Percentiles rank a stretch among this genome's conserved stretches.
These are phyloP conservation scores for Nicotiana tomentosiformis DNA, from an alignment of 257 asterid genomes.

Conservation along the genomic window DNA sequence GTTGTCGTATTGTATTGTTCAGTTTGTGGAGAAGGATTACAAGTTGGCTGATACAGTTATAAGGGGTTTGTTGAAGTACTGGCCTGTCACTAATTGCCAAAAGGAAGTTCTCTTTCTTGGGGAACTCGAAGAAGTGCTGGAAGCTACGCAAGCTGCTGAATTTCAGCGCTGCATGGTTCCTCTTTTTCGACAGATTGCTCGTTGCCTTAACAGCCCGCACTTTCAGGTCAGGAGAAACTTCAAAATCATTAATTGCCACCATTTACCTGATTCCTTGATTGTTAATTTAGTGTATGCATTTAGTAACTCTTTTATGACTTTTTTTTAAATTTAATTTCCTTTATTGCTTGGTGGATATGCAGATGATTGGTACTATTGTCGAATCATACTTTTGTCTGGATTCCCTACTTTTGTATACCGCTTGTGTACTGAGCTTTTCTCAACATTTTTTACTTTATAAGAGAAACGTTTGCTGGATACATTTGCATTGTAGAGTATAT, in stretches of 20 bases:
- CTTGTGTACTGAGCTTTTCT: not conserved
- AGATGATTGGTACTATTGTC: not conserved
- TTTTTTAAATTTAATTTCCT: not conserved
- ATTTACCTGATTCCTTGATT: not conserved
- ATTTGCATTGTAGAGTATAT: not conserved
- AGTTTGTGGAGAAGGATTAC: conserved; percentile 77
- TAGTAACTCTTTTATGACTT: not conserved
- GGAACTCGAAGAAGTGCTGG: conserved; percentile 80
- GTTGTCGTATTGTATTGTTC: conserved; percentile 60
- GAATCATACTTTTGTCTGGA: not conserved
- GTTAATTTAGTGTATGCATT: not conserved
- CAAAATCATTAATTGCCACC: not conserved
- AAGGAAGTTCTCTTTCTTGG: conserved; percentile 82
- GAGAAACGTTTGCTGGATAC: not conserved
- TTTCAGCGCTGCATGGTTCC: conserved; percentile 76
- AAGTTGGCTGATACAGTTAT: conserved; percentile 64
- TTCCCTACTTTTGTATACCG: not conserved
- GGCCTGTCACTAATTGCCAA: conserved; percentile 73
- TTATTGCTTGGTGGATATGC: not conserved
- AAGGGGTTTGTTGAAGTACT: conserved; percentile 73
- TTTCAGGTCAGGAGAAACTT: conserved; percentile 54
- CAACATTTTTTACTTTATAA: not conserved
- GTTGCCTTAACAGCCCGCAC: conserved; percentile 66
- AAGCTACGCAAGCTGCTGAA: conserved; percentile 57
- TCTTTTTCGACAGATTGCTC: conserved; percentile 67